phyloP scores from a whole-genome alignment of 768 basidiomycete genomes.

The Suillus variegatus region DNA sequence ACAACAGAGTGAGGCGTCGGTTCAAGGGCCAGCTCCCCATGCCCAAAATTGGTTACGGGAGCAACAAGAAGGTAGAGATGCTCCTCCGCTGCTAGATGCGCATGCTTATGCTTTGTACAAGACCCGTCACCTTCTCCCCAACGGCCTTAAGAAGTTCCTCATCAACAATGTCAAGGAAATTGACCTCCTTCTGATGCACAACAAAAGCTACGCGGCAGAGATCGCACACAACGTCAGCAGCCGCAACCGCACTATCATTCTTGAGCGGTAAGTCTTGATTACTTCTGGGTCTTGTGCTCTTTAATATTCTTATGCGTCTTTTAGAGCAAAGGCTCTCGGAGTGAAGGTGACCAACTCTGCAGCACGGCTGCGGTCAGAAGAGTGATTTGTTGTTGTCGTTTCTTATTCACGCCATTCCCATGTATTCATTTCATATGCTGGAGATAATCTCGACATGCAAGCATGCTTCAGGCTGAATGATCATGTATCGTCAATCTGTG shows the following conservation, averaged over 20 bases:
- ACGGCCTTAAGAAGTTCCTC: conserved; percentile 93
- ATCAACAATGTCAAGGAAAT: conserved; percentile 93
- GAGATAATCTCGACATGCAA: conserved; percentile 47
- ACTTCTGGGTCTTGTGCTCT: background rate
- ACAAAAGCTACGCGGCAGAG: conserved; percentile 93
- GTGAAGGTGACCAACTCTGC: conserved; percentile 94
- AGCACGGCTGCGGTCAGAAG: conserved; percentile 93
- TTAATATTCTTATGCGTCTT: conserved; percentile 11
- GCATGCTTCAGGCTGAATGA: conserved; percentile 43
- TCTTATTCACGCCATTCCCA: conserved; percentile 40
- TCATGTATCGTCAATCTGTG: background rate
- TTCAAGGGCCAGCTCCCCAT: conserved; percentile 96
- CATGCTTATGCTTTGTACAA: conserved; percentile 25
- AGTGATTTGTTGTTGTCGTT: conserved; percentile 54
- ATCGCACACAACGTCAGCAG: conserved; percentile 96
- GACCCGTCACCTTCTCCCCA: conserved; percentile 96
- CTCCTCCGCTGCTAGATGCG: background rate
- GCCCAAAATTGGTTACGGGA: conserved; percentile 89
- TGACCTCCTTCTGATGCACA: conserved; percentile 97
- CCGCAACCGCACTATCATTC: conserved; percentile 88
- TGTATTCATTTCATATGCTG: conserved; percentile 57
- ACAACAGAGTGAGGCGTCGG: conserved; percentile 94
- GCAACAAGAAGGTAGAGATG: conserved; percentile 72
- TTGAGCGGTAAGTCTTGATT: conserved; percentile 67
- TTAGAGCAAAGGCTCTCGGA: conserved; percentile 80